Evolutionary conservation across 2,329 filamentous ascomycete species (phyloP), one percentile per base, ranked within the genome.

Genomic region (Cordyceps javanica): DNA sequence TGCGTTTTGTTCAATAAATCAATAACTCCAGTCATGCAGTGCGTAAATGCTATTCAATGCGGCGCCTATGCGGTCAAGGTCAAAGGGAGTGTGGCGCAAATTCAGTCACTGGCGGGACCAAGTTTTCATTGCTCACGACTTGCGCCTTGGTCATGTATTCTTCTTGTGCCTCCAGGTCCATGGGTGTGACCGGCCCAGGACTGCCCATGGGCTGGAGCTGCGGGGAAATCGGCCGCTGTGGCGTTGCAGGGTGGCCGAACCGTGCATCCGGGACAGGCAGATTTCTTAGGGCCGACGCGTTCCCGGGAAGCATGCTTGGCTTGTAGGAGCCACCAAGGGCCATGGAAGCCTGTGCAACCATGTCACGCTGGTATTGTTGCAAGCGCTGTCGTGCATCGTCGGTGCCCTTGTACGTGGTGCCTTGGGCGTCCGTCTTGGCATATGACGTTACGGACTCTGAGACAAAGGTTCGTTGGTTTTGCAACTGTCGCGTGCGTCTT

Each of bases 161-260:
- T 26, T 49, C 52, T n/a, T 51, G 45, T 14, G 58, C 32, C 21
- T 75, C 77, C 39, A 86, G 68, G 19, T 82, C 80, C 75, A 86
- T 83, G 1, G 83, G 82, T 1, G 83, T 86, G 14, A 86, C 82
- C 0, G 82, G 82, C 0, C 82, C 82, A 0, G 82, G 82, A 59
- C 82, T 84, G 3, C 81, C 80, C 11, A 83, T 65, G 0, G 82
- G 82, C 42, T 69, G 67, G 6, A 86, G 70, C 28, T 76, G 69
- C 1, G 80, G 80, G 2, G 78, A 79, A 14, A 66, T 57, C 1
- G 82, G 82, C 56, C 77, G 81, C 48, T 74, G 73, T 3, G 72
- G 64, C 36, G 54, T 50, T 14, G 71, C 70, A 8, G 72, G 60
- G n/a, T 67, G 67, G 49, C 65, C 67, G 42, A 77, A 72, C 21